Conservation (phyloP, 805 yeast genomes). For the Vanderwaltozyma polyspora region DNA sequence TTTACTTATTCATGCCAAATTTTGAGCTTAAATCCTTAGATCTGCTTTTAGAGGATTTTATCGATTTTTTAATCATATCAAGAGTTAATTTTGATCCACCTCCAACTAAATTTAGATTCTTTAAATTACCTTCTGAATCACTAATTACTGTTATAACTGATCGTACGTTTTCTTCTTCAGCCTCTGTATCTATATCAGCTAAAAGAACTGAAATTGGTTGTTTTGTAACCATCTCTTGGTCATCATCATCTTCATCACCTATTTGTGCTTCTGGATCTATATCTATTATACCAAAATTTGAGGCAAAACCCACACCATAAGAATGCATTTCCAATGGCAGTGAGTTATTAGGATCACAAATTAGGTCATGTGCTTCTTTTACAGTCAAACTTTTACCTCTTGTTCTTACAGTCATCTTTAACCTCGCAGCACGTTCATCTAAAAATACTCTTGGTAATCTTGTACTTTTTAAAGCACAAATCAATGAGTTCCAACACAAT, state of each 20-base stretch:
- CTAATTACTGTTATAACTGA: constrained; percentile 39
- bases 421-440: constrained; percentile 48
- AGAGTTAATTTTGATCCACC: constrained; percentile 37
- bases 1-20: too few relatives aligned
- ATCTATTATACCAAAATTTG: constrained; percentile 51
- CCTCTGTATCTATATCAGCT: constrained; percentile 75
- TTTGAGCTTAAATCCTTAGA: constrained; percentile 26
- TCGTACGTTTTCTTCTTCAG: constrained; percentile 55
- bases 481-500: constrained; percentile 56
- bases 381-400: constrained; percentile 39
- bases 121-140: constrained; percentile 25
- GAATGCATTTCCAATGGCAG: constrained; percentile 31
- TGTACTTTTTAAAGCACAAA: constrained; percentile 49
- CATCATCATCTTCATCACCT: constrained; percentile 20
- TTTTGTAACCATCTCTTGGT: constrained; percentile 26
- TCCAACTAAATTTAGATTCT: constrained; percentile 39
- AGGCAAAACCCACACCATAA: constrained; percentile 31
- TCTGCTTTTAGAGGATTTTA: constrained; percentile 39
- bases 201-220: constrained; percentile 33
- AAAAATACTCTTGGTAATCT: constrained; percentile 57
- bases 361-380: constrained; percentile 39
- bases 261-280: constrained; percentile 28
- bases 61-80: constrained; percentile 36
- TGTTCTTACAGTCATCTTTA: constrained; percentile 41
- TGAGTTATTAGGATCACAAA: constrained; percentile 41